These are phyloP conservation scores for Mucor indicus DNA, from an alignment of 371 early-diverging fungal genomes.

Conservation along the genomic window DNA sequence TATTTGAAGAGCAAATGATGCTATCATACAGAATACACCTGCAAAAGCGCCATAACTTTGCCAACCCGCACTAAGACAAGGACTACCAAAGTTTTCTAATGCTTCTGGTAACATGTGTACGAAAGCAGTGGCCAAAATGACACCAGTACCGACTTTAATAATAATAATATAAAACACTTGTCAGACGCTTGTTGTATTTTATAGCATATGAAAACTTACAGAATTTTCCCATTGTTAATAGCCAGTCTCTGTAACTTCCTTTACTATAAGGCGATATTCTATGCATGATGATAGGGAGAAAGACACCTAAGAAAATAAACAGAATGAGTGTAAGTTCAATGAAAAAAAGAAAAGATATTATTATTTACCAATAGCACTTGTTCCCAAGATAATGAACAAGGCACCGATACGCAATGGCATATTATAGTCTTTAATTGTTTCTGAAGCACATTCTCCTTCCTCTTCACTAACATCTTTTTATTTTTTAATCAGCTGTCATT, in stretches of 20 bases:
- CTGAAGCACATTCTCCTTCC: slow-evolving; percentile 14
- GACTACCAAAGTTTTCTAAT: slow-evolving; percentile 28
- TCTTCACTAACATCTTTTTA: neutral
- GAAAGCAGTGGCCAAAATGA: slow-evolving; percentile 78
- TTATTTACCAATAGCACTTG: slow-evolving; percentile 26
- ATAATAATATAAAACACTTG: neutral
- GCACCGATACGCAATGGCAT: slow-evolving; percentile 24
- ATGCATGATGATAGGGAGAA: slow-evolving; percentile 39
- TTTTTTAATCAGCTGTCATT: neutral
- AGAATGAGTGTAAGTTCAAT: slow-evolving; percentile 3
- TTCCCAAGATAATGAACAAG: slow-evolving; percentile 26
- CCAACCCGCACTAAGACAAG: slow-evolving; percentile 40
- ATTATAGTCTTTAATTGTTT: slow-evolving; percentile 17
- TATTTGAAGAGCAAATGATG: slow-evolving; percentile 37
- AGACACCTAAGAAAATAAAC: slow-evolving; percentile 25
- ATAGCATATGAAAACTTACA: slow-evolving; percentile 28
- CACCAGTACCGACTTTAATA: slow-evolving; percentile 66
- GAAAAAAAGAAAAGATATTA: neutral
- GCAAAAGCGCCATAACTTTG: slow-evolving; percentile 33
- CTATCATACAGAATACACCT: slow-evolving; percentile 41
- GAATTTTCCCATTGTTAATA: slow-evolving; percentile 40
- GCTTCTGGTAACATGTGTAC: slow-evolving; percentile 66
- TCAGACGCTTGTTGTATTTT: neutral
- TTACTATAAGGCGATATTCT: slow-evolving; percentile 30
- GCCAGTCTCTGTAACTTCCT: slow-evolving; percentile 29